Evolutionary conservation across 257 asterid genomes (phyloP).

Genomic region (Rhazya stricta): DNA sequence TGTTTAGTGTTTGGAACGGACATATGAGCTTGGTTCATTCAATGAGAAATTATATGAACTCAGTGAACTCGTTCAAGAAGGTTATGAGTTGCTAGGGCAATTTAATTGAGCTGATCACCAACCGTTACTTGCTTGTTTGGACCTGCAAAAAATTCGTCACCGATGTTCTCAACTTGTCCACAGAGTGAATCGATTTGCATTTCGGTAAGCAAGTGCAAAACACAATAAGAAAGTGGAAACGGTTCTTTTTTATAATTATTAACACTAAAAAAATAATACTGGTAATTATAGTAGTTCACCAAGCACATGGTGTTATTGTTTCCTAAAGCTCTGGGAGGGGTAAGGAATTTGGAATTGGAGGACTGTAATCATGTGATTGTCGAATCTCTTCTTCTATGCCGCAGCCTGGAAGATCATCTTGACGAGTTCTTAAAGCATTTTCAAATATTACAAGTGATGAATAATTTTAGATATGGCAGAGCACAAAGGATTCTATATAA

Average conservation of each 20-base stretch:
- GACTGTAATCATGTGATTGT: neutral
- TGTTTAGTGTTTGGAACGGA: slow-evolving; percentile 56
- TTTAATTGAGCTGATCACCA: slow-evolving; percentile 60
- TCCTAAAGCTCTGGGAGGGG: too few relatives aligned
- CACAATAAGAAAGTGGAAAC: too few relatives aligned
- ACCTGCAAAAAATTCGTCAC: slow-evolving; percentile 28
- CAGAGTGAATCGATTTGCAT: slow-evolving; percentile 39
- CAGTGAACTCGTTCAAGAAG: slow-evolving; percentile 45
- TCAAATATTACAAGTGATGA: neutral
- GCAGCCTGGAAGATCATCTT: slow-evolving; percentile 86
- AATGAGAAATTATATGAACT: slow-evolving; percentile 33
- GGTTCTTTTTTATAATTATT: too few relatives aligned
- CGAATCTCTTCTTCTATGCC: slow-evolving; percentile 26
- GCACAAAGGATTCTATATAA: neutral
- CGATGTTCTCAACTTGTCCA: slow-evolving; percentile 46
- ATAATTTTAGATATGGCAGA: neutral
- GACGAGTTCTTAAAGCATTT: slow-evolving; percentile 62
- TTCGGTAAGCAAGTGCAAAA: too few relatives aligned
- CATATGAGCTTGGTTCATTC: slow-evolving; percentile 25
- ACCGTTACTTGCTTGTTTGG: slow-evolving; percentile 44
- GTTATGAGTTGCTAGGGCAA: slow-evolving; percentile 56
- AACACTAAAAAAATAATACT: neutral
- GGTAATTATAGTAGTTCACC: too few relatives aligned
- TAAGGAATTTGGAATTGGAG: neutral
- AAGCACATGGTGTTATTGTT: neutral